Conservation (phyloP, 2,329 filamentous ascomycete genomes). For the Beauveria sp. region DNA sequence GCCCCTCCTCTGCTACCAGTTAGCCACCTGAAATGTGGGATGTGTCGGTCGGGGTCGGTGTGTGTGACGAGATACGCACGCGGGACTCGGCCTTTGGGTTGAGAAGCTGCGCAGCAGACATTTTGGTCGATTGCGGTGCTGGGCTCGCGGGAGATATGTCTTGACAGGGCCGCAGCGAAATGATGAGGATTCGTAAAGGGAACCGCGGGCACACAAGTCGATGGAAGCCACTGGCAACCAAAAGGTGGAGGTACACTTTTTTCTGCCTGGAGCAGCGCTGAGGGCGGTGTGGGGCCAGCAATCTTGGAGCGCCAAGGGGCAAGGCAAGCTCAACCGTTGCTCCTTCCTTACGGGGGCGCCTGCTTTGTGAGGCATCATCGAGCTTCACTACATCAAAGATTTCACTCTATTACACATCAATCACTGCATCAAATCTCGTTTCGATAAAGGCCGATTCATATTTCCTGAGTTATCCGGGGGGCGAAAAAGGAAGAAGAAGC, state of each 20-base stretch:
- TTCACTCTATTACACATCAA: neutral
- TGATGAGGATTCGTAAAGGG: constrained; percentile 4
- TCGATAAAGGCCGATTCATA: constrained; percentile 18
- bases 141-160: constrained; percentile 1
- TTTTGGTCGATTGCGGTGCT: constrained; percentile 29
- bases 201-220: constrained; percentile 5
- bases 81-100: constrained; percentile 98
- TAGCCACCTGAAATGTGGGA: constrained; percentile 22
- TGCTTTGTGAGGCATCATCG: neutral
- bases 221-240: constrained; percentile 12
- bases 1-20: constrained; percentile 65
- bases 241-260: constrained; percentile 16
- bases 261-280: constrained; percentile 12
- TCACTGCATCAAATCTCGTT: neutral
- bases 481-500: neutral
- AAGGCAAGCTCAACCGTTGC: neutral
- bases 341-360: neutral
- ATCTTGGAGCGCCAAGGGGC: constrained; percentile 4
- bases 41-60: constrained; percentile 12
- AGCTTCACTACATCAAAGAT: neutral
- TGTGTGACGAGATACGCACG: constrained; percentile 45
- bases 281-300: constrained; percentile 14
- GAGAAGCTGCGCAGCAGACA: constrained; percentile 96
- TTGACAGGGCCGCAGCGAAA: constrained; percentile 8
- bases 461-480: constrained; percentile 15